Conservation (phyloP, 441 rosid genomes). For the Pelargonium hybrid region DNA sequence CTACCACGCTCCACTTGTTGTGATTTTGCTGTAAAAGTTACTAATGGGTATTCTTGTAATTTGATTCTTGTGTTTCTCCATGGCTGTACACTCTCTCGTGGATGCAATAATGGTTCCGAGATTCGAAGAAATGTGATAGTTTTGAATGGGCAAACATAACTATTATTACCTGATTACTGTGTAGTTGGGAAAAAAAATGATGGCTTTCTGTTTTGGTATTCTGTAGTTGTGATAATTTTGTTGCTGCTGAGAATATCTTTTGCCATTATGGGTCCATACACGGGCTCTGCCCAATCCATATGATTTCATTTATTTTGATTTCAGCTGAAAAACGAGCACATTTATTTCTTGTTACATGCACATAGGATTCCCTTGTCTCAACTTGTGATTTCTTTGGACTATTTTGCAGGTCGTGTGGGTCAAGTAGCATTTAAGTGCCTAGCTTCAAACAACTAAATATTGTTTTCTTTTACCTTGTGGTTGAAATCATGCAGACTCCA, state of each 20-base stretch:
- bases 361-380: constrained; percentile 7
- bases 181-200: not conserved
- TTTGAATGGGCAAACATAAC: not conserved
- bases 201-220: not conserved
- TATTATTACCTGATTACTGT: not conserved
- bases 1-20: not conserved
- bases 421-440: not conserved
- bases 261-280: not conserved
- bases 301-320: not conserved
- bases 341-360: constrained; percentile 24
- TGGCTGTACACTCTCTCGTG: constrained; percentile 25
- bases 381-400: not conserved
- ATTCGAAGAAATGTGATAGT: not conserved
- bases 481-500: constrained; percentile 5
- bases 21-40: not conserved
- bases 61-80: constrained; percentile 6
- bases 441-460: not conserved
- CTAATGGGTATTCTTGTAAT: constrained; percentile 21
- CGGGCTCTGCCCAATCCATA: not conserved
- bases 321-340: constrained; percentile 10
- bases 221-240: not conserved
- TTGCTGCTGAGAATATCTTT: not conserved
- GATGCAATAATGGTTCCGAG: not conserved
- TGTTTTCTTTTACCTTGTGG: not conserved
- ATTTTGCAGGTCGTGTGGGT: not conserved